Percentiles rank a stretch among this genome's conserved stretches.
Conservation (phyloP, 2,329 filamentous ascomycete species). For the Neofusicoccum ribis region DNA sequence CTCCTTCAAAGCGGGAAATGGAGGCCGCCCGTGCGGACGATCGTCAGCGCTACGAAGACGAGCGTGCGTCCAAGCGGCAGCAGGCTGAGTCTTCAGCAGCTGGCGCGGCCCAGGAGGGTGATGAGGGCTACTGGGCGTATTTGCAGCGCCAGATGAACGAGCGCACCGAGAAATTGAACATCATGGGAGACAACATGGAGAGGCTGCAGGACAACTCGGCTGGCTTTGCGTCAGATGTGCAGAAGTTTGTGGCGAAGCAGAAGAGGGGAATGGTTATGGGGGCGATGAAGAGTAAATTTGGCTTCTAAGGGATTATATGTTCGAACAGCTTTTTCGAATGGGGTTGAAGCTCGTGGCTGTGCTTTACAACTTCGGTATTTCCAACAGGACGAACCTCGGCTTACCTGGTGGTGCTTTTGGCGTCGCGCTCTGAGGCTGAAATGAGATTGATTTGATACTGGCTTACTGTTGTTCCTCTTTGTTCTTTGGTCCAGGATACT, state of each 20-base stretch:
- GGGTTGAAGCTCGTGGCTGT: no score
- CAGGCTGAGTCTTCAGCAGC: constrained; percentile 22
- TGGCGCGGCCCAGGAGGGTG: constrained; percentile 24
- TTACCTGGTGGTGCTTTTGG: no score
- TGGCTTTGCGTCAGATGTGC: constrained; percentile 84
- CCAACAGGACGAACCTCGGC: no score
- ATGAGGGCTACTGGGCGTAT: constrained; percentile 72
- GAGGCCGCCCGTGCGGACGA: constrained; percentile 76
- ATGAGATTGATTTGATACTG: no score
- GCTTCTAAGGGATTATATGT: not conserved
- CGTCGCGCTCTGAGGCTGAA: no score
- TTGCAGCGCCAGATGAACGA: constrained; percentile 86
- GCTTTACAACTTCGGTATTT: no score
- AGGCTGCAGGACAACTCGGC: constrained; percentile 76
- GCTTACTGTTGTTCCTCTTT: no score
- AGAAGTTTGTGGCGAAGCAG: constrained; percentile 82
- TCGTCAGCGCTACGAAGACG: constrained; percentile 50
- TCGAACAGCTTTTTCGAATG: no score
- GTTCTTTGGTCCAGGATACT: no score
- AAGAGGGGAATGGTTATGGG: constrained; percentile 83
- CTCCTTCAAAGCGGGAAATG: constrained; percentile 84
- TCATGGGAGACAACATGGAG: constrained; percentile 84
- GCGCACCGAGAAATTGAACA: constrained; percentile 79
- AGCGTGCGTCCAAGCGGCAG: constrained; percentile 39
- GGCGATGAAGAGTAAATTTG: constrained; percentile 25